Evolutionary conservation across 768 basidiomycete genomes (phyloP).

Genomic region (Lyophyllum shimeji): DNA sequence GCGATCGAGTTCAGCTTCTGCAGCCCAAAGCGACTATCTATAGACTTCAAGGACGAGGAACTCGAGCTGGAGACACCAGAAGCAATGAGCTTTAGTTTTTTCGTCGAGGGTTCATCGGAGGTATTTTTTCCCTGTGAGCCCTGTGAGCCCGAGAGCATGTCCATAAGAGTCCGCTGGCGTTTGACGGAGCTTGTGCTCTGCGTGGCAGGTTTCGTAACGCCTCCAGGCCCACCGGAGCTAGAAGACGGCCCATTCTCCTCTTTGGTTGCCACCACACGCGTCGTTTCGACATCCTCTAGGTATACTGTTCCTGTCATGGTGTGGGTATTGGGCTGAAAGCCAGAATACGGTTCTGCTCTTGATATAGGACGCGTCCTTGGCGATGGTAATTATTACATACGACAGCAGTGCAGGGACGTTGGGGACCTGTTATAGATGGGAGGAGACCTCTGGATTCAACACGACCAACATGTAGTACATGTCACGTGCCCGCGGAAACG

Average conservation of each 20-base stretch:
- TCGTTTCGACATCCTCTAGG: conserved; percentile 43
- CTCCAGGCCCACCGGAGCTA: not conserved
- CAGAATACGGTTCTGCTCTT: conserved; percentile 12
- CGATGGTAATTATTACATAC: conserved; percentile 9
- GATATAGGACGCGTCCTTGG: conserved; percentile 6
- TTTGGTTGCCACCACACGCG: conserved; percentile 5
- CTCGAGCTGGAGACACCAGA: conserved; percentile 20
- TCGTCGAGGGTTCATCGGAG: conserved; percentile 31
- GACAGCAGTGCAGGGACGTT: not conserved
- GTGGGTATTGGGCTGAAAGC: conserved; percentile 1
- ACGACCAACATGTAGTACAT: conserved; percentile 13
- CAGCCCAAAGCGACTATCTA: conserved; percentile 15
- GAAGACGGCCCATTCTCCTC: conserved; percentile 11
- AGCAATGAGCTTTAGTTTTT: conserved; percentile 45
- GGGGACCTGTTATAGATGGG: not conserved
- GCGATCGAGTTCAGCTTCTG: conserved; percentile 62
- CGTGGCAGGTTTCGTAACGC: conserved; percentile 3
- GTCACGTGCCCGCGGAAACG: conserved; percentile 9
- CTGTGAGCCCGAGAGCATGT: conserved; percentile 51
- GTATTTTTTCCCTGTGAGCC: conserved; percentile 23
- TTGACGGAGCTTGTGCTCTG: conserved; percentile 26
- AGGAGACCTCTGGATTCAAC: not conserved
- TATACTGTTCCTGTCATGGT: conserved; percentile 30
- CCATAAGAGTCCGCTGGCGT: conserved; percentile 64
- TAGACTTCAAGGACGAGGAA: conserved; percentile 17